These are phyloP conservation scores for Jatropha multifida DNA, from an alignment of 441 rosid species.

Conservation along the genomic window DNA sequence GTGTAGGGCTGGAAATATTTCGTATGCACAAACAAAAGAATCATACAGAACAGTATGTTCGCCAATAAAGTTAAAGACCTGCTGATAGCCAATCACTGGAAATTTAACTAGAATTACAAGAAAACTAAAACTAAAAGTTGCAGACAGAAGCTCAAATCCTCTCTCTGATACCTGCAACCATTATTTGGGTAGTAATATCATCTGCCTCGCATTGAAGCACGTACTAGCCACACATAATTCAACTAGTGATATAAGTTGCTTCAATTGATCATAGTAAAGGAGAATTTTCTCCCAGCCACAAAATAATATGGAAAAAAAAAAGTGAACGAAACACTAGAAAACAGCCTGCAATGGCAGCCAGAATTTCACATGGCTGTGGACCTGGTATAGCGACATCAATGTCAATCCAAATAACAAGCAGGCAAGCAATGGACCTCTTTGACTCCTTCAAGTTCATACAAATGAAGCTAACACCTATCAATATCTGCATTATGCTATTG, in stretches of 20 bases:
- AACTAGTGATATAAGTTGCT: neutral
- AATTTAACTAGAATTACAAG: slow-evolving; percentile 46
- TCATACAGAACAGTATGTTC: slow-evolving; percentile 3
- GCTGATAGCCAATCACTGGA: neutral
- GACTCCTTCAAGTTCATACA: slow-evolving; percentile 1
- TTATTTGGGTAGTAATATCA: slow-evolving; percentile 8
- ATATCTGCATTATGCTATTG: neutral
- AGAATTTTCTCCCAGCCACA: neutral
- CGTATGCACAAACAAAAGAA: neutral
- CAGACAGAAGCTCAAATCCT: slow-evolving; percentile 79
- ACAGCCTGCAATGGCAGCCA: neutral
- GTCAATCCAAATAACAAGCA: neutral
- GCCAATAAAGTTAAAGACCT: neutral
- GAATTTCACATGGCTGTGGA: neutral
- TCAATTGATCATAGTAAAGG: neutral
- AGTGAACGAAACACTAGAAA: too few species aligned
- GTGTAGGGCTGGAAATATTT: neutral
- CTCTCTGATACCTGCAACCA: slow-evolving; percentile 69
- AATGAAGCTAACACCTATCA: neutral
- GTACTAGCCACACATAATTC: neutral
- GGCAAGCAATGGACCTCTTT: neutral
- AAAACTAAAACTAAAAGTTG: slow-evolving; percentile 68
- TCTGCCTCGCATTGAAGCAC: neutral
- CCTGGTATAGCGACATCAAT: neutral
- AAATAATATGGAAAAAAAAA: neutral